Percentiles rank a stretch among this genome's conserved stretches.
Conservation (phyloP, 2,329 filamentous ascomycete genomes). For the Neofusicoccum cordaticola region DNA sequence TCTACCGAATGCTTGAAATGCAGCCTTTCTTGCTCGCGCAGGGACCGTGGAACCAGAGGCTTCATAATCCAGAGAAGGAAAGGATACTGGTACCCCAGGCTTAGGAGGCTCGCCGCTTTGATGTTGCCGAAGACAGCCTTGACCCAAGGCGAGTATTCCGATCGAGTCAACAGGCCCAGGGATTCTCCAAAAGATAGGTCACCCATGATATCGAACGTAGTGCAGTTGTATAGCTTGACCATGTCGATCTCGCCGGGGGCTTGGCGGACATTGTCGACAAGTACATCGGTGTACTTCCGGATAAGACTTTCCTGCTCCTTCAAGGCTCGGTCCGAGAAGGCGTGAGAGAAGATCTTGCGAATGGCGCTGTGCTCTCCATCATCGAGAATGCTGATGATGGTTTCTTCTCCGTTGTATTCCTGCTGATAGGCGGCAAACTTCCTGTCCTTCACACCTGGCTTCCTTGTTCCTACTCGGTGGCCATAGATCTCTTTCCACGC, state of each 20-base stretch:
- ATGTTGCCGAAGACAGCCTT: constrained; percentile 28
- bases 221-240: constrained; percentile 18
- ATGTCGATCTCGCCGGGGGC: constrained; percentile 15
- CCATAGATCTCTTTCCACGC: constrained; percentile 19
- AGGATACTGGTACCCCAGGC: neutral
- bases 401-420: neutral
- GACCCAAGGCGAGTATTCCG: constrained; percentile 34
- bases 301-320: constrained; percentile 31
- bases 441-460: neutral
- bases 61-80: neutral
- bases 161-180: constrained; percentile 29
- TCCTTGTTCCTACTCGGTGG: constrained; percentile 8
- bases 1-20: constrained; percentile 5
- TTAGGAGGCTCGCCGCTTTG: neutral
- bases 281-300: constrained; percentile 30
- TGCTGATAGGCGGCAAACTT: neutral
- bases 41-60: neutral
- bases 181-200: constrained; percentile 33
- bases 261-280: constrained; percentile 21
- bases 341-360: constrained; percentile 23
- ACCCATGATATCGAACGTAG: constrained; percentile 35
- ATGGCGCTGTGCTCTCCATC: constrained; percentile 24
- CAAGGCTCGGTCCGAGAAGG: constrained; percentile 31
- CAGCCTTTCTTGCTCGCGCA: neutral
- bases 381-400: neutral